These are phyloP conservation scores for Mortierella sp. DNA, from an alignment of 371 early-diverging fungal species.

Conservation along the genomic window DNA sequence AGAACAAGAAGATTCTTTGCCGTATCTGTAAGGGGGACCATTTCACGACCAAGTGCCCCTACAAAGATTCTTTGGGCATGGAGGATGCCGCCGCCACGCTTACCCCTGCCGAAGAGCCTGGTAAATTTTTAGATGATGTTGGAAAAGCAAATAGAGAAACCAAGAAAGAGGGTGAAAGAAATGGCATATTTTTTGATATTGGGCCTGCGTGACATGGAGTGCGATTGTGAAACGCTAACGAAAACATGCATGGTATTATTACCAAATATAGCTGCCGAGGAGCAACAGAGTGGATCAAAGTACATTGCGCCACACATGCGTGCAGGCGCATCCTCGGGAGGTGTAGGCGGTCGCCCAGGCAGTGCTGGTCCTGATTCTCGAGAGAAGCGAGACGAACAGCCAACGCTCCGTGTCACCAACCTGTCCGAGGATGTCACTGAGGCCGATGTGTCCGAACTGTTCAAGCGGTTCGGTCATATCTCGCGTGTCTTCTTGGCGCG, in stretches of 20 bases:
- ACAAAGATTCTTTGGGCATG: constrained; percentile 92
- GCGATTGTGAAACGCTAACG: not conserved
- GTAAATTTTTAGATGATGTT: constrained; percentile 13
- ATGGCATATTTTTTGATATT: too few species aligned
- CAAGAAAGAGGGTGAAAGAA: not conserved
- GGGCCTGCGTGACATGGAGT: too few species aligned
- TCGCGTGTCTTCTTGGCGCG: constrained; percentile 88
- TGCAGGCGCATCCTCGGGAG: constrained; percentile 57
- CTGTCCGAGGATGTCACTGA: constrained; percentile 95
- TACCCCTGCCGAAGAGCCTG: constrained; percentile 35
- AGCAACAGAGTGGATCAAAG: constrained; percentile 63
- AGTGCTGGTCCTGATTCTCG: constrained; percentile 62
- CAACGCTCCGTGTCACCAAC: constrained; percentile 95
- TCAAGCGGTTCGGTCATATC: constrained; percentile 87
- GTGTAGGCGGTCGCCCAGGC: constrained; percentile 22
- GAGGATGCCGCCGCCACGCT: constrained; percentile 57
- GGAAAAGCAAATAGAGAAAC: not conserved
- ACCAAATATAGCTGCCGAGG: constrained; percentile 32
- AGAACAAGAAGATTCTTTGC: constrained; percentile 91
- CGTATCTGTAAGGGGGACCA: constrained; percentile 98
- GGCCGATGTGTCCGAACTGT: constrained; percentile 90
- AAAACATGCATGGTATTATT: not conserved
- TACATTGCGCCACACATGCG: constrained; percentile 92
- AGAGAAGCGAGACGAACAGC: constrained; percentile 82
- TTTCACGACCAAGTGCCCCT: constrained; percentile 97